Evolutionary conservation across 2,329 filamentous ascomycete species (phyloP).

Genomic region (Alternaria sp.): DNA sequence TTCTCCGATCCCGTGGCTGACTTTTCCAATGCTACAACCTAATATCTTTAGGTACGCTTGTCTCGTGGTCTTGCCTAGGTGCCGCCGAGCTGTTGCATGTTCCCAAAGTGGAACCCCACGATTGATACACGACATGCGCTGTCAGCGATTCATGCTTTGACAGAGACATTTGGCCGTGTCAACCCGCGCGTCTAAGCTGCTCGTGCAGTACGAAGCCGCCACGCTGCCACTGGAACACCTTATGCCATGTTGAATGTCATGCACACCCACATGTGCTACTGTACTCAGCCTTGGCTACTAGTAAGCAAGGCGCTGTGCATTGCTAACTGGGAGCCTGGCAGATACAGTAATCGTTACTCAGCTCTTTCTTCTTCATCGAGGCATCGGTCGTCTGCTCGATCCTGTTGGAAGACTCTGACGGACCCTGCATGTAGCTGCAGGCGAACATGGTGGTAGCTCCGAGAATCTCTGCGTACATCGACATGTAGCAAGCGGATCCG

Average conservation of each 20-base stretch:
- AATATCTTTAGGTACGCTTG: not conserved
- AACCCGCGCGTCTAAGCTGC: not conserved
- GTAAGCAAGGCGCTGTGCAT: not conserved
- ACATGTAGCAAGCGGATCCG: conserved; percentile 6
- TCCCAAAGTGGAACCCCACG: conserved; percentile 5
- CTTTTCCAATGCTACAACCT: not conserved
- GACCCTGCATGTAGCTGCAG: conserved; percentile 16
- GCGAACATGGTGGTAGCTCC: conserved; percentile 7
- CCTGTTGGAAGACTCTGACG: conserved; percentile 2
- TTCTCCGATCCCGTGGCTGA: not conserved
- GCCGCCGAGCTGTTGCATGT: not conserved
- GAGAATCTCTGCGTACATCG: conserved; percentile 22
- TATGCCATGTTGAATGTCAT: not conserved
- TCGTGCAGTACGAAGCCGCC: not conserved
- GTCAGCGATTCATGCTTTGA: conserved; percentile 36
- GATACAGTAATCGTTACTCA: conserved; percentile 20
- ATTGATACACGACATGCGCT: conserved; percentile 25
- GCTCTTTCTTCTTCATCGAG: conserved; percentile 8
- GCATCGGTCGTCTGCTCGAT: not conserved
- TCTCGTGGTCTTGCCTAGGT: not conserved
- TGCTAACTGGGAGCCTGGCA: not conserved
- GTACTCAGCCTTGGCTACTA: not conserved
- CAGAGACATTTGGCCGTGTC: conserved; percentile 20
- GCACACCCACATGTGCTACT: not conserved
- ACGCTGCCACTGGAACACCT: not conserved